A percentile compares a stretch with the other conserved stretches of the same genome.
These are phyloP conservation scores for Suillus cothurnatus DNA, from an alignment of 768 basidiomycete genomes.

Conservation along the genomic window DNA sequence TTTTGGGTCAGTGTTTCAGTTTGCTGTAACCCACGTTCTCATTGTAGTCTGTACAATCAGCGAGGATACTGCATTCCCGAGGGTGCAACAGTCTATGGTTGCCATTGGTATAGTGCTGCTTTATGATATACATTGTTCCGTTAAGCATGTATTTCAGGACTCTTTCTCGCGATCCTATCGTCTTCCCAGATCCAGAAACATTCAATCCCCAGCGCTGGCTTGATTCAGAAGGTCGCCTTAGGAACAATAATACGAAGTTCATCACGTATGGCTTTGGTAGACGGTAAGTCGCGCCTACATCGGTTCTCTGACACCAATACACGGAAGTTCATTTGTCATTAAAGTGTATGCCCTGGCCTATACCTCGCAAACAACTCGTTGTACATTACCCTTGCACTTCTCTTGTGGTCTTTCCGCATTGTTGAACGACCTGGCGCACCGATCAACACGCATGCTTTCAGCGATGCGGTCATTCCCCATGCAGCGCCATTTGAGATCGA, in stretches of 20 bases:
- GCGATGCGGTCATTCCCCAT: constrained; percentile 58
- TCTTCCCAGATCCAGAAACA: constrained; percentile 51
- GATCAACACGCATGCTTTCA: constrained; percentile 60
- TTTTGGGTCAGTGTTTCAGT: constrained; percentile 44
- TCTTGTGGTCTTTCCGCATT: constrained; percentile 63
- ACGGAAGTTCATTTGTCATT: not conserved
- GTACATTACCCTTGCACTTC: constrained; percentile 58
- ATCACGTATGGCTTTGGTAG: constrained; percentile 59
- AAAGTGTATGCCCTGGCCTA: constrained; percentile 1
- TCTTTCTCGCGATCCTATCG: constrained; percentile 50
- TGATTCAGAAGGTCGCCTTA: constrained; percentile 40
- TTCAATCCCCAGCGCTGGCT: constrained; percentile 65
- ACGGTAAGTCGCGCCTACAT: constrained; percentile 19
- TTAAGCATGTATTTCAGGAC: constrained; percentile 34
- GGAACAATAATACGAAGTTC: constrained; percentile 43
- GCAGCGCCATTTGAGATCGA: constrained; percentile 29
- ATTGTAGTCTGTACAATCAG: constrained; percentile 19
- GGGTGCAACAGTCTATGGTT: constrained; percentile 36
- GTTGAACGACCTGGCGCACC: constrained; percentile 46
- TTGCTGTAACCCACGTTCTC: not conserved
- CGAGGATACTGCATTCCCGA: constrained; percentile 35
- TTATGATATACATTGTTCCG: not conserved
- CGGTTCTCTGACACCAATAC: not conserved
- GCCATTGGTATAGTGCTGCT: constrained; percentile 27
- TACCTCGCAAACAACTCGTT: constrained; percentile 48